Percentiles rank a stretch among this genome's conserved stretches.
Conservation (phyloP, 352 stramenopile species). For the Phytophthora palmivora region DNA sequence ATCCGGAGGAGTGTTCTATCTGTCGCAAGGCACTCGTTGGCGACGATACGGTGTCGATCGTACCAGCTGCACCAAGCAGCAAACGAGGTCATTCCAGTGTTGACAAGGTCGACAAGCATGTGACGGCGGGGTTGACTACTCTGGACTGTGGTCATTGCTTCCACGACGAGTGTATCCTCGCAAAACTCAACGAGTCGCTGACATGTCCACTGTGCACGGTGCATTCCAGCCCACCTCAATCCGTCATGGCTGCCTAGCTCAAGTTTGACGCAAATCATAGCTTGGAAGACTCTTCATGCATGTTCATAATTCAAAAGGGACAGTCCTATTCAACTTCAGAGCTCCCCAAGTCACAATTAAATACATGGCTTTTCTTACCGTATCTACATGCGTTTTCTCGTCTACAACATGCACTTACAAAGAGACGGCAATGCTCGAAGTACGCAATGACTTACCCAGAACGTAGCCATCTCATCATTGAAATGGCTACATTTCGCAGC, state of each 20-base stretch:
- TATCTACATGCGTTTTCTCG: slow-evolving; percentile 11
- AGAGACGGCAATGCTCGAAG: slow-evolving; percentile 1
- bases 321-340: slow-evolving; percentile 10
- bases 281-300: background rate
- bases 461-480: background rate
- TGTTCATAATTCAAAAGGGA: slow-evolving; percentile 34
- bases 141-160: slow-evolving; percentile 85
- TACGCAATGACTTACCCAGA: background rate
- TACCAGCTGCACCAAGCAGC: slow-evolving; percentile 31
- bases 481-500: slow-evolving; percentile 12
- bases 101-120: slow-evolving; percentile 33
- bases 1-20: slow-evolving; percentile 66
- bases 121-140: slow-evolving; percentile 68
- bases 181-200: slow-evolving; percentile 80
- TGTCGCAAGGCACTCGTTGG: slow-evolving; percentile 54
- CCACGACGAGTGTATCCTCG: slow-evolving; percentile 88
- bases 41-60: slow-evolving; percentile 46
- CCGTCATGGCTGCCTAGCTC: slow-evolving; percentile 22
- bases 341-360: background rate
- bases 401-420: slow-evolving; percentile 12
- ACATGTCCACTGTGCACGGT: slow-evolving; percentile 66
- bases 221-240: slow-evolving; percentile 23
- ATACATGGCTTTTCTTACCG: slow-evolving; percentile 11
- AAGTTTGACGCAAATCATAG: slow-evolving; percentile 3
- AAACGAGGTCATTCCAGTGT: slow-evolving; percentile 19